Evolutionary conservation across 179 eudicot species (phyloP).

Genomic region (Silene coronaria): DNA sequence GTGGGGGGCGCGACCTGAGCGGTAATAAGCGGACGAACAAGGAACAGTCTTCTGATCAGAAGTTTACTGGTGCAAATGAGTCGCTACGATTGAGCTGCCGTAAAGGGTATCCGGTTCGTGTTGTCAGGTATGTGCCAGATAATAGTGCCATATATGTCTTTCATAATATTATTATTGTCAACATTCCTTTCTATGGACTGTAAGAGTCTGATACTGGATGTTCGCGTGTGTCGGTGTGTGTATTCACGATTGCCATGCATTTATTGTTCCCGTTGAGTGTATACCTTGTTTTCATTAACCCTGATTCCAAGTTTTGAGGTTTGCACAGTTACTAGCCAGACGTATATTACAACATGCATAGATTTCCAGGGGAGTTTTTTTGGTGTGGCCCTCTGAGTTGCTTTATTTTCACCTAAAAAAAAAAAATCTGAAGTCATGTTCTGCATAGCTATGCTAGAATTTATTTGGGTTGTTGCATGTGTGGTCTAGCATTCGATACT

Average conservation of each 20-base stretch:
- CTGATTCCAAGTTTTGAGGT: no score
- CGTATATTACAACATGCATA: not conserved
- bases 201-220: no score
- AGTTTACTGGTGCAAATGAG: slow-evolving; percentile 52
- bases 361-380: not conserved
- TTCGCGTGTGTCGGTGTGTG: no score
- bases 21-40: slow-evolving; percentile 87
- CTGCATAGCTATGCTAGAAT: not conserved
- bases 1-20: slow-evolving; percentile 91
- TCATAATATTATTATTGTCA: no score
- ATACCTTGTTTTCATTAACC: no score
- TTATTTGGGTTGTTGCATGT: no score
- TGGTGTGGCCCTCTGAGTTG: not conserved
- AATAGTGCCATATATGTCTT: not conserved
- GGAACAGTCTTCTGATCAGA: slow-evolving; percentile 67
- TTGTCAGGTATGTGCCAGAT: slow-evolving; percentile 54
- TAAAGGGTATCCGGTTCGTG: slow-evolving; percentile 85
- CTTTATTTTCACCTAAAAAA: not conserved
- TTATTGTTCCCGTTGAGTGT: no score
- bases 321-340: no score
- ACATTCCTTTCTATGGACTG: not conserved
- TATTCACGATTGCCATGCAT: no score
- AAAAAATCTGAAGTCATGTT: not conserved
- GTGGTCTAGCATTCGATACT: no score
- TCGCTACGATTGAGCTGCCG: slow-evolving; percentile 67